Evolutionary conservation across 2,329 filamentous ascomycete genomes (phyloP), one percentile per base, ranked within the genome.

Genomic region (Fusarium algeriense): DNA sequence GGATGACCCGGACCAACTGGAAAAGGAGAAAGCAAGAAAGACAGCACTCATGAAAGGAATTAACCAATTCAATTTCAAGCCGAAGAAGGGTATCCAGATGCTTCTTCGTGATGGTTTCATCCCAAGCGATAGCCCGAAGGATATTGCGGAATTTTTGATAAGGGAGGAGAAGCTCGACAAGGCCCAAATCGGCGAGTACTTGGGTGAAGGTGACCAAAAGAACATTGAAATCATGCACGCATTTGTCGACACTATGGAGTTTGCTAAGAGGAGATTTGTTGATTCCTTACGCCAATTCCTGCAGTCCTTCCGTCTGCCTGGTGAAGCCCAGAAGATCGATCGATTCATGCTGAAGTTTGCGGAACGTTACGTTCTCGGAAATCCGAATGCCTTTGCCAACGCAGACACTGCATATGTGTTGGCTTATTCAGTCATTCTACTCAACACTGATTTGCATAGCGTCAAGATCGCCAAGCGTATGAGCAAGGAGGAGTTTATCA

Each of bases 301-400:
- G 15, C 96, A 99, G 80, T 93, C 94, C 32, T 99, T 99, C 85
- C 92, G 96, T 69, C 85, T 99, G 17, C 96, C 96, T 1, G 96
- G 96, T 67, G 96, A 99, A 81, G 95, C 95, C 0, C 96, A 99
- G 79, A 99, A 99, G 84, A 99, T 99, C 73, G 96, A 99, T 89
- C 93, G 96, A 50, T 97, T 98, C 82, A 98, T 99, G 96, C 85
- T 99, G 73, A 99, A 99, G 80, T 99, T 98, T 82, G 96, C 96
- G 13, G 95, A 98, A 81, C 91, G 95, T 66, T 99, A 99, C 80
- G 93, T 97, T 55, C 92, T 91, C 66, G 95, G 95, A 34, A 99
- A 99, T 75, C 96, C 96, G 1, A 97, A 97, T 78, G 95, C 96
- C 2, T 99, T 97, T 81, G 96, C 96, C 38, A 99, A 98, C 77